Base-by-base conservation (phyloP, 129 eudicot species). In the Flaveria sonorensis region DNA sequence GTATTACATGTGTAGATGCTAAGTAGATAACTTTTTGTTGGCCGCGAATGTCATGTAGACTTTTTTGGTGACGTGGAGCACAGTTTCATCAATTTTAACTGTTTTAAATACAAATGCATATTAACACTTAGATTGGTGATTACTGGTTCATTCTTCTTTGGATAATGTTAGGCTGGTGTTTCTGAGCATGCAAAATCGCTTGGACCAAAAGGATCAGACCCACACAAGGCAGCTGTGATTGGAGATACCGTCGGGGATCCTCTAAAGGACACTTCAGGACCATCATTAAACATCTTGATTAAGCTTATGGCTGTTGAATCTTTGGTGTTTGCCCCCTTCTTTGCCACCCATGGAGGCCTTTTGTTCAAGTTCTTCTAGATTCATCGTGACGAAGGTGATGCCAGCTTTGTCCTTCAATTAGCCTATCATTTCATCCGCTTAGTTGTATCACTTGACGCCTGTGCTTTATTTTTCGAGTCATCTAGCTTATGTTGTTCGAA, bases 251-350 rank as follows among this genome's bases (percentile, higher is more conserved):
- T 92, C 19, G 97, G 97, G 15, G 97, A 92, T 82, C 97, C 97
- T 14, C 82, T 92, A 56, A 92, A 92, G 88, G 97, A 92, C 87
- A 92, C 97, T 19, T 92, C 97, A 9, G 97, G 98, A 32, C 98
- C 98, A 28, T 88, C 98, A 4, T 86, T 92, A 18, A 92, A 92
- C 92, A 92, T 92, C 73, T 83, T 92, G 43, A 89, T 92, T 63
- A 92, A 92, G 92, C 93, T 92, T 26, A 92, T 92, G 98, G 98
- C 98, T 15, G 98, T 92, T 14, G 98, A 92, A 61, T 92, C 98
- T 0, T 88, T 92, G 12, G 98, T 92, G 71, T 92, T 92, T 59
- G 98, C 98, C 14, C 98, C 98, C 69, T 92, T 92, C 89, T 92
- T 92, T 23, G 98, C 98, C 26, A 77, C 86, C 20, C 98, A 92